Base-by-base conservation (phyloP, 139 green algal genomes). In the Micractinium sp. region DNA sequence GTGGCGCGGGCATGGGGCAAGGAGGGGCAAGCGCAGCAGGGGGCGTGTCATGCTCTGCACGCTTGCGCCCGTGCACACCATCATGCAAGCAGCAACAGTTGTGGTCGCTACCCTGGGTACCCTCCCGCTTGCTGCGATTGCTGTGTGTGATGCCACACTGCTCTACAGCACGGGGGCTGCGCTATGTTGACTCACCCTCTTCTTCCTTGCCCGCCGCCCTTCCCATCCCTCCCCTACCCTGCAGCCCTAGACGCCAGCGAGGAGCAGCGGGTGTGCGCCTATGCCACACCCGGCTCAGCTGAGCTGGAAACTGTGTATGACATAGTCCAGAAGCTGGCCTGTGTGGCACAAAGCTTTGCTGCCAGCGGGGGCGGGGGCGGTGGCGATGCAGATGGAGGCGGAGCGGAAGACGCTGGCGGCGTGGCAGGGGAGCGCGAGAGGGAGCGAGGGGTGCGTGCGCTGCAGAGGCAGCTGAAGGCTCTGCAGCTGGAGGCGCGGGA, bases 321-420 rank as follows among this genome's bases (percentile, higher is more conserved):
- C 36, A 5, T 87, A 0, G 78, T 71, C 39, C 88, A 91, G 33
- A 91, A 91, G 88, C 74, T 91, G 63, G 47, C 36, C 0, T 83
- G 80, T 27, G 61, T 90, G 35, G 77, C 86, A 18, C 77, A 90
- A n/a, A 86, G 77, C 61, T 88, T 39, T 31, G 69, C 20, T 9
- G 67, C 41, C 1, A 29, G 35, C 16, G 39, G 67, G 14, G 33
- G 41, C 23, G 35, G 79, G 3, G 18, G 71, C 71, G 31, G 71
- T 7, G 71, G 31, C 71, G 35, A 5, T 20, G 63, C 63, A 2
- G 23, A n/a, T 73, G 63, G 63, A 5, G 71, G 71, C 71, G 71
- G 31, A 9, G 47, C 47, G 47, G 47, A 56, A 16, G 71, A 16
- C 71, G 71, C 27, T 16, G 71, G 71, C 3, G 29, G 71, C 2